Evolutionary conservation across 2,329 filamentous ascomycete species (phyloP), one percentile per base, ranked within the genome.

Genomic region (Coccinonectria pachysandricola): DNA sequence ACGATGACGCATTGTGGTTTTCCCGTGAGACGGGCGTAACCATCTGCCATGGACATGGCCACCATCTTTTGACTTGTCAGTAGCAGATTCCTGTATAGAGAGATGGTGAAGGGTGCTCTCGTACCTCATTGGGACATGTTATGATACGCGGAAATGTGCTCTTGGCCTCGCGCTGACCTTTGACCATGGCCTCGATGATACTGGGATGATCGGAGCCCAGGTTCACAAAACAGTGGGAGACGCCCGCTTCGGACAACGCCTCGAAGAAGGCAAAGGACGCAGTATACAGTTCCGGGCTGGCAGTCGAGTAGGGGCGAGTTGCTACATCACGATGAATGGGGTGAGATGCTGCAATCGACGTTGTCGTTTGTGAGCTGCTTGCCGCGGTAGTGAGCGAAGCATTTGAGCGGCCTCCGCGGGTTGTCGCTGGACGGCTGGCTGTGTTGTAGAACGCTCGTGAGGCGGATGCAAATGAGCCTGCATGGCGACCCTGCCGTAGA

Each of bases 241-340:
- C 60, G 11, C 71, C 71, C 21, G 69, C 70, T 50, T 84, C 78
- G 75, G 76, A 84, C 24, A 87, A 58, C 16, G 79, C 78, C 60
- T 88, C 82, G 39, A 88, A 86, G 54, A 88, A 86, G 51, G 81
- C 82, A 45, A 77, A 82, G 0, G 80, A 84, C 8, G 82, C 73
- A 7, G 82, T 87, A 50, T 87, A 80, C 60, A 65, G 65, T 12
- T 53, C 52, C 33, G 45, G 35, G 11, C 37, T 40, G 11, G 45
- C 43, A 5, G 40, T 45, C 3, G 43, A 43, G 12, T 46, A 46
- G 7, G 40, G 29, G 8, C 36, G 39, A 19, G 36, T 26, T 23
- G 37, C 30, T 2, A 40, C 14, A 27, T 23, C 31, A 23, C 23
- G 30, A 2, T 35, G 34, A n/a, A n/a, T n/a, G n/a, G n/a, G n/a